Base-by-base conservation (phyloP, 768 basidiomycete species). In the Sporobolomyces phaffii region DNA sequence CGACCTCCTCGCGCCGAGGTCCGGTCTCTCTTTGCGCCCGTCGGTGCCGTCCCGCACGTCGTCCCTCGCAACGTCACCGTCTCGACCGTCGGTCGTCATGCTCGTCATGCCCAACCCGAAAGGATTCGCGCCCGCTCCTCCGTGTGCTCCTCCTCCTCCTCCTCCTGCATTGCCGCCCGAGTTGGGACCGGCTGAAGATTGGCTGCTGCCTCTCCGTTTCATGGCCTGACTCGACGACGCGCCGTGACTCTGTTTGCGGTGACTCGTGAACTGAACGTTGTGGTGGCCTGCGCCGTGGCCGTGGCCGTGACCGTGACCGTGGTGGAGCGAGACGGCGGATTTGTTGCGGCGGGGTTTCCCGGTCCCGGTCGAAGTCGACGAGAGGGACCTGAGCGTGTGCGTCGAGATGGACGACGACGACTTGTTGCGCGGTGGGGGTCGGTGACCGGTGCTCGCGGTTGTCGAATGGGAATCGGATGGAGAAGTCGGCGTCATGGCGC, bases 31-130 rank as follows among this genome's bases (percentile, higher is more conserved):
- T 20, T 28, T 17, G 24, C 9, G 34, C 5, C n/a, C 9, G 5
- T 43, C 45, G 6, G 26, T 3, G 28, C 17, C 48, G 1, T 29
- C 38, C 10, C n/a, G n/a, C n/a, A n/a, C n/a, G n/a, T n/a, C n/a
- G n/a, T n/a, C n/a, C n/a, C n/a, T n/a, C n/a, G n/a, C n/a, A n/a
- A n/a, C 24, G 31, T 38, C 29, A 6, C n/a, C 40, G 0, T 22
- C 43, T 7, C 34, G 31, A 14, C 43, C 33, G 3, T 58, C 56
- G 44, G 43, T 58, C 41, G 58, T 56, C 53, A 71, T 57, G 26
- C 49, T 60, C 33, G 62, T 71, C 58, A 71, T 64, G n/a, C 65
- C 70, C n/a, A 71, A 44, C 22, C 62, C 70, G 41, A 71, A 63
- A 10, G 40, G 40, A 20, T 33, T 29, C n/a, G n/a, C n/a, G n/a